Base-by-base conservation (phyloP, 1,139 yeast species). In the Nadsonia starkeyi-henricii region DNA sequence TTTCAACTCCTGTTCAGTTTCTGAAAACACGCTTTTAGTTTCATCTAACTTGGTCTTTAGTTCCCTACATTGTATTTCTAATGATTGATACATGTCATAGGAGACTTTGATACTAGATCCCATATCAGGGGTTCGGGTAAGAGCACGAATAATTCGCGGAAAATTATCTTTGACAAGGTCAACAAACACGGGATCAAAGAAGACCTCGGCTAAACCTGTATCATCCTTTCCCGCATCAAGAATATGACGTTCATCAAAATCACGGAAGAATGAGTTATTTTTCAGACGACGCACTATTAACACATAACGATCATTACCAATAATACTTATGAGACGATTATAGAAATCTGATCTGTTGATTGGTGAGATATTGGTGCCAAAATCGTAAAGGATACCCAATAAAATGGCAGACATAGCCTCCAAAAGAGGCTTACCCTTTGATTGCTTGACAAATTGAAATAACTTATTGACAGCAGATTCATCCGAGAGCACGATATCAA, bases 151-250 rank as follows among this genome's bases (percentile, higher is more conserved):
- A 39, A 91, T 77, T 49, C 96, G 71, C 18, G 75, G 67, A 54
- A 75, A 78, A 57, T 85, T 84, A 8, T 82, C 93, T 55, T 79
- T 81, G 47, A 91, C 66, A 49, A 86, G 66, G 3, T 69, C 69
- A 2, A 85, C 80, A 59, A 85, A 86, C 2, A 72, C 66, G 0
- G 74, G 60, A 54, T 81, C 83, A 58, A 91, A 82, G 56, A 75
- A 86, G 1, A 89, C 85, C 50, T 79, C 77, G 0, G 97, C 98
- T 41, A 89, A 70, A 1, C 98, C 98, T 1, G 95, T 79, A 2
- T 78, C 81, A 60, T 86, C 95, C 53, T 76, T 74, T 5, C 67
- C 66, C 2, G 79, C 74, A 28, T 70, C 67, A 26, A 74, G 61
- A 39, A 70, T 62, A 41, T 67, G 66, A 33, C 66, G 66, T 12